Evolutionary conservation across 345 rosid species (phyloP).

Genomic region (Lepidium aucheri): DNA sequence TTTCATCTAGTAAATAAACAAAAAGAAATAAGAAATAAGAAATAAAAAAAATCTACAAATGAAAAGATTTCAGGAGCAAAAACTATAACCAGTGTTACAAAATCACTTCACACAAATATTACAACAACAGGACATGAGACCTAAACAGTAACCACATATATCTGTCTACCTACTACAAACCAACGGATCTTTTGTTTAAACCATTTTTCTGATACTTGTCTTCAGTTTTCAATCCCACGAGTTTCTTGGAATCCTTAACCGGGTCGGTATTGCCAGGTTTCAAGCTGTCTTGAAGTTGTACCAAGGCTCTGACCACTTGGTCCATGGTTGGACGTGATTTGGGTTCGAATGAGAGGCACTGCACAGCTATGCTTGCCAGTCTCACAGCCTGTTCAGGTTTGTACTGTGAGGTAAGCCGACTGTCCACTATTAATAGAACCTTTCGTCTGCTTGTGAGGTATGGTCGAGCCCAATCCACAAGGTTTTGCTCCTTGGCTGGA

Average conservation of each 20-base stretch:
- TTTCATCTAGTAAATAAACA: not conserved
- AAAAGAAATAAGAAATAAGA: too few species aligned
- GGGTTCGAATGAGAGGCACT: conserved; percentile 61
- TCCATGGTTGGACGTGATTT: conserved; percentile 70
- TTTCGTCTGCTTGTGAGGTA: conserved; percentile 69
- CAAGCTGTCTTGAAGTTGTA: conserved; percentile 45
- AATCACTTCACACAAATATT: conserved; percentile 15
- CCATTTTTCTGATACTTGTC: conserved; percentile 9
- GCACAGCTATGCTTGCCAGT: conserved; percentile 56
- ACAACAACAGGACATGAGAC: conserved; percentile 11
- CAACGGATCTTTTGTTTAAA: not conserved
- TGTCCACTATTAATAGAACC: conserved; percentile 58
- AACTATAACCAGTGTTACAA: conserved; percentile 2
- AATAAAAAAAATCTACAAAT: not conserved
- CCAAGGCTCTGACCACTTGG: conserved; percentile 56
- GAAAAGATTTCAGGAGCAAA: not conserved
- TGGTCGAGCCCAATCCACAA: conserved; percentile 95
- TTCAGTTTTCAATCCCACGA: not conserved
- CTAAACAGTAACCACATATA: not conserved
- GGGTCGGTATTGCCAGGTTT: not conserved
- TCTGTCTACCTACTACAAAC: conserved; percentile 8
- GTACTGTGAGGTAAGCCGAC: conserved; percentile 65
- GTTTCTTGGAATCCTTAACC: conserved; percentile 12
- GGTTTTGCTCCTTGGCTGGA: conserved; percentile 76
- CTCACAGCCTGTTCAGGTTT: conserved; percentile 50